Evolutionary conservation across 2,329 filamentous ascomycete species (phyloP), one percentile per base, ranked within the genome.

Genomic region (Apiospora marii): DNA sequence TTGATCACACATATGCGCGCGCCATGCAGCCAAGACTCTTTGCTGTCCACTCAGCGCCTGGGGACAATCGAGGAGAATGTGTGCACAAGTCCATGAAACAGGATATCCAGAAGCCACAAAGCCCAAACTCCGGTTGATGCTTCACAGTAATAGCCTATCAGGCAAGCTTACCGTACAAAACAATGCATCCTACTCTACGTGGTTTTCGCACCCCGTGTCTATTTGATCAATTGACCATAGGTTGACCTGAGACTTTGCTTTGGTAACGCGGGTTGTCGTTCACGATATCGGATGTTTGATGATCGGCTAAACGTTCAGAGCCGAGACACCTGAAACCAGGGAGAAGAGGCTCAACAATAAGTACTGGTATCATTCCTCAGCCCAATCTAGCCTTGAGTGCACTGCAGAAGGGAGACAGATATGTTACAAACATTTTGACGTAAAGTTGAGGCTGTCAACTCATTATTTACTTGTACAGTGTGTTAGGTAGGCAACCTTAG

Each of bases 21-120:
- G 34, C 58, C 58, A 64, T 64, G 58, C 58, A 64, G 58, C 58
- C 58, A 64, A 41, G 34, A 16, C 58, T 22, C 19, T 1, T 64
- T 37, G 34, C 58, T 41, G 58, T 41, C 58, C 58, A 64, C 58
- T 64, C 58, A 64, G 58, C 58, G 34, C 19, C 34, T 41, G 34
- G 58, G 19, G 22, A 30, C 58, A 41, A 64, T 41, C 22, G 58
- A 19, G 24, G 24, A 58, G 51, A 58, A 58, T 58, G 51, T 14
- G 51, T 34, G 58, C 41, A 64, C 58, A 64, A 64, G 58, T 41
- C 58, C 58, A 64, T 64, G 58, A 64, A 64, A 64, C 58, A 64
- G 58, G 58, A 64, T 64, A 64, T 64, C 34, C 34, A 64, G 58
- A 41, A 64, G 58, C 58, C 58, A 64, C 58, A 64, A 41, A 64